Base-by-base conservation (phyloP, 2,329 filamentous ascomycete genomes). In the Exophiala mesophila region DNA sequence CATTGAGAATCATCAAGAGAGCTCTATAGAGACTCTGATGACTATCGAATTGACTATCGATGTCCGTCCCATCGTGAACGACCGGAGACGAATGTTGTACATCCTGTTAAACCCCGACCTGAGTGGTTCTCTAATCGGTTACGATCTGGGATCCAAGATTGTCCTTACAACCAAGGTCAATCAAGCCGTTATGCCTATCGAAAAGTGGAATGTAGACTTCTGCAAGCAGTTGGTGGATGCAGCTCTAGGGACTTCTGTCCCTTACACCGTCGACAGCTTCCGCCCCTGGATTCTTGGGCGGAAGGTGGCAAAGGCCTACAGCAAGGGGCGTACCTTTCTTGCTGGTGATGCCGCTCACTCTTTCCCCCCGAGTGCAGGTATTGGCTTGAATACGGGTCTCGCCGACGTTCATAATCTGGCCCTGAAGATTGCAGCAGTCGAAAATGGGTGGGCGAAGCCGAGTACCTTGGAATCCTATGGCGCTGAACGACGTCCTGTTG, bases 331-430 rank as follows among this genome's bases (percentile, higher is more conserved):
- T 4, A 51, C 66, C 19, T 66, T 66, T 40, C 53, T 62, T 5
- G 57, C 55, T 5, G 60, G 60, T 1, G 60, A 63, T 30, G 59
- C 60, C 0, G 60, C 59, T 3, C 60, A 63, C 36, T 52, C 53
- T 1, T 50, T 59, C 4, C 56, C 59, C 1, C 60, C 60, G 1
- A 55, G 52, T 26, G 58, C 55, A 12, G 60, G 60, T 4, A 54
- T 57, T 13, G 60, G 60, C 3, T 59, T 58, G 1, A 68, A 63
- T 34, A 59, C 62, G 0, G 58, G 60, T 4, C 48, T 70, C 37
- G 47, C 59, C 7, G 68, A 72, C 41, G 68, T 59, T 0, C 58
- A 65, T 26, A 67, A 70, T 28, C 57, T 72, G 1, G 60, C 64
- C 1, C 70, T 67, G 68, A 71, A 70, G 49, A 43, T 71, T 0